Percentiles rank a stretch among this genome's conserved stretches.
Evolutionary conservation across 257 asterid species (phyloP).

Genomic region (Scutellaria baicalensis): DNA sequence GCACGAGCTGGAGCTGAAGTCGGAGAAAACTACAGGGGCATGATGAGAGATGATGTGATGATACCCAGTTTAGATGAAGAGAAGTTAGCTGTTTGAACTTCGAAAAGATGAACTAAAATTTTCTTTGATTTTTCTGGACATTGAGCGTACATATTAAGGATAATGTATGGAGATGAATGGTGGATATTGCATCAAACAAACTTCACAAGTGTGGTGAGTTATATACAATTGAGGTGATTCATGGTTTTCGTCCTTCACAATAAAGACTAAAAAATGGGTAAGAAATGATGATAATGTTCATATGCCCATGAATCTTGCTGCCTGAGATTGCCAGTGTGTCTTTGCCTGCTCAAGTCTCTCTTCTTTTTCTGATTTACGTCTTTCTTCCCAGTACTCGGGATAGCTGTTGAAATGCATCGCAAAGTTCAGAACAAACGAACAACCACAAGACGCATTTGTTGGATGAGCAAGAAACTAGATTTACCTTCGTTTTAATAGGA

Average conservation of each 20-base stretch:
- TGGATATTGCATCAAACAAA: too few species aligned
- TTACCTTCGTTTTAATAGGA: constrained; percentile 68
- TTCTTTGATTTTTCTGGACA: too few species aligned
- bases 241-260: too few species aligned
- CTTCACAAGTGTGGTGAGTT: too few species aligned
- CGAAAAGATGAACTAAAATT: too few species aligned
- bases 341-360: constrained; percentile 71
- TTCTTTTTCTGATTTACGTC: constrained; percentile 53
- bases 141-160: too few species aligned
- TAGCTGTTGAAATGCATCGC: constrained; percentile 37
- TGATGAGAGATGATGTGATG: constrained; percentile 47
- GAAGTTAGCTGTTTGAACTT: constrained; percentile 42
- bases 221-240: too few species aligned
- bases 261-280: background rate
- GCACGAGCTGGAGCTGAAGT: constrained; percentile 55
- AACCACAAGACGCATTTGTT: background rate
- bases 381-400: constrained; percentile 70
- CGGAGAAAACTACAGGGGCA: constrained; percentile 22
- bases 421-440: background rate
- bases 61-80: constrained; percentile 54
- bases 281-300: constrained; percentile 13
- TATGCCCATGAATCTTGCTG: constrained; percentile 55
- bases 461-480: background rate
- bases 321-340: constrained; percentile 89
- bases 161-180: too few species aligned